Evolutionary conservation across 192 early-diverging fungal species (phyloP), one percentile per base, ranked within the genome.

Genomic region (Ambispora gerdemannii): DNA sequence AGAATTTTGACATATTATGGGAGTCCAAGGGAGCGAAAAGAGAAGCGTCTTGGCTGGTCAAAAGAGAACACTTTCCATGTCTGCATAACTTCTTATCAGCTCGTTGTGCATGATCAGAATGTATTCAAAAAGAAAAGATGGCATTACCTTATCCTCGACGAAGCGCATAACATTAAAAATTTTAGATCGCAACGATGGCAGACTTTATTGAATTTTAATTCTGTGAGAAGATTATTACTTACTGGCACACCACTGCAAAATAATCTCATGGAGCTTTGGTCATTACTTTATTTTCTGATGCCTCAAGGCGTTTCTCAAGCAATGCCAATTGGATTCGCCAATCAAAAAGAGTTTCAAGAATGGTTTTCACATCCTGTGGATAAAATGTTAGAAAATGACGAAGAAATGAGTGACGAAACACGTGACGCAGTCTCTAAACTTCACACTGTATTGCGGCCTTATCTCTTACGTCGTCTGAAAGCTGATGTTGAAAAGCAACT

Each of bases 231-330:
- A 31, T 68, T 93, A 30, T 73, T 95, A 25, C 70, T 95, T 64
- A 95, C 94, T 17, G 94, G 94, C 50, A 95, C 94, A 27, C 94
- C 94, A 6, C 75, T 95, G 19, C 94, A 95, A 74, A 94, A 94
- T 72, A 89, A 87, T 27, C 64, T 95, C 56, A 92, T 92, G 77
- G 94, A 95, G 72, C 76, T 95, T 3, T 95, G 94, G 94, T 88
- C 88, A 0, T 72, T 95, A 22, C 72, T 95, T 2, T 91, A 95
- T 76, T 95, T 94, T 75, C 75, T 95, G 72, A 87, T 92, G 83
- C 94, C 93, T 0, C 84, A 87, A 32, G 86, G 81, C 19, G 76
- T 82, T 4, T 77, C 82, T 0, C 63, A 77, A 50, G 72, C 74
- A 11, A 86, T 84, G 82, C 90, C 93, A 2, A 78, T 88, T 50